Conservation (phyloP, 192 early-diverging fungal species). For the Linnemannia hyalina region DNA sequence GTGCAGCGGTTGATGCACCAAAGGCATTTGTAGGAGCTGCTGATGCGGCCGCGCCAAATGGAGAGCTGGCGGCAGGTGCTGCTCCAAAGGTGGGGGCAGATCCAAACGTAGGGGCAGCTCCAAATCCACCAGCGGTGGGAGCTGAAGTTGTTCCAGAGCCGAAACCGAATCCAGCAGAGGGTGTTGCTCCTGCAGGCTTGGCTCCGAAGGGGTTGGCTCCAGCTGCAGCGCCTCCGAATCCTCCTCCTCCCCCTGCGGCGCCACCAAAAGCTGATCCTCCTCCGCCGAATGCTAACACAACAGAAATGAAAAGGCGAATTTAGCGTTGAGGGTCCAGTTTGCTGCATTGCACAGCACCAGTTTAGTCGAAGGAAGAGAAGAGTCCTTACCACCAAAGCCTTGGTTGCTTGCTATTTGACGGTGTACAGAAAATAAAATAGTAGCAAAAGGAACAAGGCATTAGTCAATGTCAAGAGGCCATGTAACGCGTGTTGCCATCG, state of each 20-base stretch:
- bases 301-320: neutral
- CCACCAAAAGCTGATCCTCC: constrained; percentile 1
- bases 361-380: neutral
- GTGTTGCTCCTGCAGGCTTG: constrained; percentile 21
- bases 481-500: neutral
- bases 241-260: constrained; percentile 13
- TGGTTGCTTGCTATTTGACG: constrained; percentile 27
- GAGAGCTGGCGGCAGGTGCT: neutral
- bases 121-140: constrained; percentile 5
- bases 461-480: neutral
- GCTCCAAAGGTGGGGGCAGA: constrained; percentile 18
- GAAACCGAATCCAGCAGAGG: constrained; percentile 24
- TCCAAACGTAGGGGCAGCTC: constrained; percentile 5
- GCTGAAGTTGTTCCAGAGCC: constrained; percentile 17
- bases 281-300: neutral
- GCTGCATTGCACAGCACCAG: neutral
- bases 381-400: constrained; percentile 35
- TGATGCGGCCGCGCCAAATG: constrained; percentile 12
- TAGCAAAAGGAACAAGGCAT: neutral
- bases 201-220: constrained; percentile 29
- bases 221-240: constrained; percentile 29
- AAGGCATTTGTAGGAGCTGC: constrained; percentile 8
- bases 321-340: neutral
- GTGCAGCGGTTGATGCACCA: constrained; percentile 7
- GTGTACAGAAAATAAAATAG: neutral